Evolutionary conservation across 164 flowering plant species (phyloP).

Genomic region (Macadamia tetraphylla): DNA sequence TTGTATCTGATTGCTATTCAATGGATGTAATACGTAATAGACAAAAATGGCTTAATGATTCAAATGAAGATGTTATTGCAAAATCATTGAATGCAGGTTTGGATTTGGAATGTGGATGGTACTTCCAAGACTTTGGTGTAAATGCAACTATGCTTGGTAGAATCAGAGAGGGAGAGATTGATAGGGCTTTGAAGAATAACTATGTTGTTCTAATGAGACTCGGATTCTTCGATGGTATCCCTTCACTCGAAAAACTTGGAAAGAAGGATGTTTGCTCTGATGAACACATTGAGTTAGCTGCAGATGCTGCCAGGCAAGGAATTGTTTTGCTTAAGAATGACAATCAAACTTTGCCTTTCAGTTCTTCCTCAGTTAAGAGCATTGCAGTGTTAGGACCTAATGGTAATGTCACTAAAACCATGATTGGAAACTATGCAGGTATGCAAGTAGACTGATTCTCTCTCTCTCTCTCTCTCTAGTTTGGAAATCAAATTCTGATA

Average conservation of each 20-base stretch:
- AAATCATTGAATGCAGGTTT: too few relatives aligned
- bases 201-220: slow-evolving; percentile 58
- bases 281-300: slow-evolving; percentile 51
- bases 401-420: slow-evolving; percentile 3
- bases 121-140: slow-evolving; percentile 24
- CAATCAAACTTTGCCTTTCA: slow-evolving; percentile 37
- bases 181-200: slow-evolving; percentile 13
- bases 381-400: slow-evolving; percentile 7
- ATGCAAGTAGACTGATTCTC: not conserved
- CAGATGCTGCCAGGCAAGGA: slow-evolving; percentile 66
- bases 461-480: not conserved
- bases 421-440: slow-evolving; percentile 15
- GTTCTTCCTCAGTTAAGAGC: slow-evolving; percentile 2
- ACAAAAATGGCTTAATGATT: too few relatives aligned
- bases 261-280: slow-evolving; percentile 54
- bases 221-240: slow-evolving; percentile 63
- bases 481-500: not conserved
- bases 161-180: slow-evolving; percentile 38
- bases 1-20: too few relatives aligned
- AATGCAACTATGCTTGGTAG: slow-evolving; percentile 37
- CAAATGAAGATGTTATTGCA: too few relatives aligned
- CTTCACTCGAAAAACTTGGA: slow-evolving; percentile 40
- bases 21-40: too few relatives aligned
- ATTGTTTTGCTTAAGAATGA: slow-evolving; percentile 51
- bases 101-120: too few relatives aligned